Conservation (phyloP, 768 basidiomycete genomes). For the Mycena galopus region DNA sequence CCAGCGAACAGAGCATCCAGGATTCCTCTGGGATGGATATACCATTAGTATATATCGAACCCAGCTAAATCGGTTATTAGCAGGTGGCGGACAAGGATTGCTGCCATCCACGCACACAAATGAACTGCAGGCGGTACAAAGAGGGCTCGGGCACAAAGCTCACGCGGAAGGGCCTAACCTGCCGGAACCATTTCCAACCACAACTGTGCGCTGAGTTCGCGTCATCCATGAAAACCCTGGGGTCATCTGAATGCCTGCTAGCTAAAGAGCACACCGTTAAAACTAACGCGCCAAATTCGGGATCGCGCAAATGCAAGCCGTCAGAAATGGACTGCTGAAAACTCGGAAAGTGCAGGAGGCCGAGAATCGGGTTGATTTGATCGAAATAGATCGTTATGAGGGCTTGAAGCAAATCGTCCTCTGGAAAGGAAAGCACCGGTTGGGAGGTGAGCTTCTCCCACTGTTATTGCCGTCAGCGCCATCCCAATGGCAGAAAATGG, state of each 20-base stretch:
- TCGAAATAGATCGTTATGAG: conserved; percentile 17
- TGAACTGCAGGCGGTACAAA: conserved; percentile 5
- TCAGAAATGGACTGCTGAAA: not conserved
- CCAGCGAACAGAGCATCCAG: not conserved
- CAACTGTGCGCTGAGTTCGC: conserved; percentile 1
- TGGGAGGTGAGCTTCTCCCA: not conserved
- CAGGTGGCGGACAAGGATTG: not conserved
- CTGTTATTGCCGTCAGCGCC: not conserved
- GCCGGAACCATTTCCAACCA: conserved; percentile 16
- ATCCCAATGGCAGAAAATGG: not conserved
- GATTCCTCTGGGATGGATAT: conserved; percentile 6
- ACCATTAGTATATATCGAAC: not conserved
- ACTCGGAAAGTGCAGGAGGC: conserved; percentile 13
- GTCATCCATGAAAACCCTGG: conserved; percentile 3
- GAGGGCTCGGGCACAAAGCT: not conserved
- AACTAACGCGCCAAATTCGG: not conserved
- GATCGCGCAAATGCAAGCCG: conserved; percentile 11
- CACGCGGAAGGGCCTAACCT: conserved; percentile 2
- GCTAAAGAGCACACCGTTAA: conserved; percentile 7
- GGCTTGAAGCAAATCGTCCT: not conserved
- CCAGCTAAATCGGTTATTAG: not conserved
- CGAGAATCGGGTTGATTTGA: conserved; percentile 4
- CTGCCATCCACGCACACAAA: not conserved
- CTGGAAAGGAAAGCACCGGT: not conserved
- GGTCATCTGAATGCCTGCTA: conserved; percentile 11